These are phyloP conservation scores for Trichoderma harzianum DNA, from an alignment of 2,329 filamentous ascomycete species.

Conservation along the genomic window DNA sequence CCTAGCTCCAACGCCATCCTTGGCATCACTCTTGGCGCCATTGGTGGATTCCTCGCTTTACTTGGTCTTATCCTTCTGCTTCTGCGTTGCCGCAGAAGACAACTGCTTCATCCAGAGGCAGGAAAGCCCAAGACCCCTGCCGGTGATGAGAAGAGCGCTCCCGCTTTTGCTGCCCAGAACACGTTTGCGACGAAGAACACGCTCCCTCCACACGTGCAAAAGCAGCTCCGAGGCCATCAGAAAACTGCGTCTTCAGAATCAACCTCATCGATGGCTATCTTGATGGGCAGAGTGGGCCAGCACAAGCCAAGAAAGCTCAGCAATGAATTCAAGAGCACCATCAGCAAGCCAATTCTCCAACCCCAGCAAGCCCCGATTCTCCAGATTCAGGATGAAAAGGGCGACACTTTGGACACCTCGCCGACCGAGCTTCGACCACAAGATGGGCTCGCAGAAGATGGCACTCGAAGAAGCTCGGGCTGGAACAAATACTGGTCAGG, in stretches of 20 bases:
- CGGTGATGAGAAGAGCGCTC: slow-evolving; percentile 57
- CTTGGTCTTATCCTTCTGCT: slow-evolving; percentile 70
- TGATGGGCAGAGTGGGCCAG: slow-evolving; percentile 59
- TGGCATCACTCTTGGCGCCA: slow-evolving; percentile 77
- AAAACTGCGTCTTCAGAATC: slow-evolving; percentile 53
- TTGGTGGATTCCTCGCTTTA: slow-evolving; percentile 68
- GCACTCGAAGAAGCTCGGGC: slow-evolving; percentile 61
- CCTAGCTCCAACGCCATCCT: slow-evolving; percentile 58
- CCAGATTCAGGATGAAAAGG: slow-evolving; percentile 40
- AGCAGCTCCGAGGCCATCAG: slow-evolving; percentile 50
- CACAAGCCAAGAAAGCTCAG: slow-evolving; percentile 51
- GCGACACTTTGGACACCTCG: slow-evolving; percentile 37
- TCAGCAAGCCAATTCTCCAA: slow-evolving; percentile 59
- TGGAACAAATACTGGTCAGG: slow-evolving; percentile 79
- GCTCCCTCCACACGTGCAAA: slow-evolving; percentile 33
- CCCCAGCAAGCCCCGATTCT: slow-evolving; percentile 33
- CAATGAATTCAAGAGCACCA: slow-evolving; percentile 60
- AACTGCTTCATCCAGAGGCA: slow-evolving; percentile 48
- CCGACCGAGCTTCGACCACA: slow-evolving; percentile 36
- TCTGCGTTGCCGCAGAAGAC: slow-evolving; percentile 47
- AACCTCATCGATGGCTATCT: slow-evolving; percentile 61
- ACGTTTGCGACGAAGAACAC: slow-evolving; percentile 43
- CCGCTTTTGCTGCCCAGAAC: slow-evolving; percentile 46
- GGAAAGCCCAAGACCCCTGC: slow-evolving; percentile 42
- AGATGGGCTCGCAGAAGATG: slow-evolving; percentile 37